These are phyloP conservation scores for Cerrena zonata DNA, from an alignment of 1,284 basidiomycete genomes.

Conservation along the genomic window DNA sequence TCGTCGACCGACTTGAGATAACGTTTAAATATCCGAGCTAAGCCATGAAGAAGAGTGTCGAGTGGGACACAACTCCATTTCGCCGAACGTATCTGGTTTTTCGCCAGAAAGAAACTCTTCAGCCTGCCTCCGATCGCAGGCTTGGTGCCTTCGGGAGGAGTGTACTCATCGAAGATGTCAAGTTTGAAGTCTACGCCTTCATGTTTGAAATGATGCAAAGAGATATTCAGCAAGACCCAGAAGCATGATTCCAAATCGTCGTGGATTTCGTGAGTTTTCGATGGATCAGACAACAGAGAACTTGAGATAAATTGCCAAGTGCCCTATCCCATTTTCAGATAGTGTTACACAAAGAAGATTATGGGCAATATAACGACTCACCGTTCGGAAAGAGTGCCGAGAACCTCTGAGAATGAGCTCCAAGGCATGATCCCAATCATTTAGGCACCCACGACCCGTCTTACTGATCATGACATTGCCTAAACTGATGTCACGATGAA, in stretches of 20 bases:
- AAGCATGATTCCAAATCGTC: conserved; percentile 10
- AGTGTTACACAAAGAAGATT: not conserved
- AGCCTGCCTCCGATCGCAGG: not conserved
- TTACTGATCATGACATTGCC: conserved; percentile 12
- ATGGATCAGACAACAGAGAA: not conserved
- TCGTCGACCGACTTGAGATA: no score
- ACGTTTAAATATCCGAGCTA: not conserved
- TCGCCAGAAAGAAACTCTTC: not conserved
- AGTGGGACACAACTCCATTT: not conserved
- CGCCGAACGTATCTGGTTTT: not conserved
- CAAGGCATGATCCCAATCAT: conserved; percentile 13
- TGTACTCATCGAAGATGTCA: not conserved
- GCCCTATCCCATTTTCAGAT: not conserved
- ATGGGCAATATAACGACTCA: not conserved
- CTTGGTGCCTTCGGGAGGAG: not conserved
- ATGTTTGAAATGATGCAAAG: not conserved
- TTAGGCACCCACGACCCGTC: conserved; percentile 7
- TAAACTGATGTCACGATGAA: conserved; percentile 16
- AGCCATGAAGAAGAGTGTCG: not conserved
- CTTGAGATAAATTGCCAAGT: conserved; percentile 5
- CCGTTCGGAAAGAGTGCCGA: not conserved
- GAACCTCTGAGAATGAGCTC: not conserved
- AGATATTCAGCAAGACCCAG: conserved; percentile 4
- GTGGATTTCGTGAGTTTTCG: not conserved
- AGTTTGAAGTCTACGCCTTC: not conserved